Evolutionary conservation across 2,329 filamentous ascomycete species (phyloP), one percentile per base, ranked within the genome.

Genomic region (Cladosporium sp.): DNA sequence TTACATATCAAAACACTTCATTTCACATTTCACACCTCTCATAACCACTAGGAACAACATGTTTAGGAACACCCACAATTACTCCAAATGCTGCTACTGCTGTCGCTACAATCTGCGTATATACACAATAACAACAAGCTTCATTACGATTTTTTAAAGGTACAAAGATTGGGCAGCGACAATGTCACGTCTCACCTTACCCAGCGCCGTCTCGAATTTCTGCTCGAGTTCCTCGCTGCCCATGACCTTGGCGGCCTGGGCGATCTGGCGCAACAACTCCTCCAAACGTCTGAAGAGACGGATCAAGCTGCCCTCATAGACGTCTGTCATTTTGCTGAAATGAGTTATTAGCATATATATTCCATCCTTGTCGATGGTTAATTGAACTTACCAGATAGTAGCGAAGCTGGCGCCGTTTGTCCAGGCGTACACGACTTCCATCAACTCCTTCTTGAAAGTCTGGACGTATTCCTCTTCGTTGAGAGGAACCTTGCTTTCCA

Each of bases 361-460:
- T n/a, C n/a, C n/a, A n/a, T n/a, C n/a, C n/a, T n/a, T n/a, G n/a
- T n/a, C n/a, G n/a, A n/a, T n/a, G n/a, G n/a, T n/a, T n/a, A n/a
- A n/a, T n/a, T 28, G 53, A 47, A 83, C 90, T 70, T 84, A 96
- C 93, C 94, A 97, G 61, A 99, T 97, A 66, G 96, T 87, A 0
- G 89, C 85, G 77, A 99, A 99, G 0, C 89, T 86, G 65, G 88
- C 89, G 50, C 93, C 94, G 64, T 94, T 88, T 4, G 91, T 88
- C 94, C 94, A 99, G 5, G 89, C 83, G 68, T 87, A 89, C 3
- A 99, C 92, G 35, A 96, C 94, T 70, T 97, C 93, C 93, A 99
- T 97, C 51, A 99, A 80, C 77, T 97, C 88, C 80, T 86, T 92
- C 78, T 97, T 96, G 77, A 99, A 88, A 51, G 86, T 87, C 66